Base-by-base conservation (phyloP, 257 asterid genomes). In the Echites panduratus region DNA sequence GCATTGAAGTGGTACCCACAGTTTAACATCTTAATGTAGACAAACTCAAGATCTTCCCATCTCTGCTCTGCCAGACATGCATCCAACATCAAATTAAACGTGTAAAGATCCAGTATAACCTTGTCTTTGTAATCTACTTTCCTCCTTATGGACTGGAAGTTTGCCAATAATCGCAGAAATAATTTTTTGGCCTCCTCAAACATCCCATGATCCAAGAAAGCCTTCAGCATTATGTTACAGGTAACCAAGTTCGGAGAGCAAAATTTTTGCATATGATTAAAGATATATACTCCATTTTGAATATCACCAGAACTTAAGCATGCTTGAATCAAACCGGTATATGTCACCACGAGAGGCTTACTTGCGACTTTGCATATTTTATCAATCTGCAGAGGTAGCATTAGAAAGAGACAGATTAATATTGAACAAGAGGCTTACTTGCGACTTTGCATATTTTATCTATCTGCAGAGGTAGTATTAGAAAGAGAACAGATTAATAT, bases 341-440 rank as follows among this genome's bases (percentile, higher is more conserved):
- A 91, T n/a, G 97, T 91, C 80, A 94, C 91, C 81, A 94, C 99
- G 59, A 94, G 89, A 63, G 99, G 97, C 76, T 87, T 94, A 49
- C 81, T 86, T 52, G 99, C 97, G 73, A 94, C 97, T 86, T 75
- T 89, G 86, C 97, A 94, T 83, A 94, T 84, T 84, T 91, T 94
- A 80, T 84, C 90, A 80, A 91, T 77, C 97, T 94, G 97, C 69
- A 35, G 38, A 77, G 65, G 75, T n/a, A n/a, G n/a, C 13, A 63
- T 49, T 77, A 66, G 4, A 29, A 26, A 61, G 50, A 29, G 27
- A 59, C 14, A 41, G 8, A 40, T 57, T 38, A 61, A n/a, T n/a
- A n/a, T n/a, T n/a, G n/a, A n/a, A 94, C 99, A 54, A 94, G 89
- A 63, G 99, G 97, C 76, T 87, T 94, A 49, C 81, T 86, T 52